phyloP scores from a whole-genome alignment of 129 eudicot species.

The Tagetes patula region DNA sequence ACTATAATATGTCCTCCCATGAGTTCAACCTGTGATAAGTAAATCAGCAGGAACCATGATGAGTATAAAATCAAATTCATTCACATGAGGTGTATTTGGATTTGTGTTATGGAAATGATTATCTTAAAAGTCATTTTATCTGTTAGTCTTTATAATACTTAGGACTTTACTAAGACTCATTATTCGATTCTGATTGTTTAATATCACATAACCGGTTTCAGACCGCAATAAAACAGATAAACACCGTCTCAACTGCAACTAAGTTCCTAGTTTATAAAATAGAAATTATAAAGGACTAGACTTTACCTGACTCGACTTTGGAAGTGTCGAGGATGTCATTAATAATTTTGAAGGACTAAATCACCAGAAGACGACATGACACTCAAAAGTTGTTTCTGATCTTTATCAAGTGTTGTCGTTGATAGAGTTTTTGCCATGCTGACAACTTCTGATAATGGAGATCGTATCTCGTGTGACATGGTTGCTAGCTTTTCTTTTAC shows the following conservation, averaged over 20 bases:
- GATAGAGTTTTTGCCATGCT: conserved; percentile 89
- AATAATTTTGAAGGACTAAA: conserved; percentile 75
- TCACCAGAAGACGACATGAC: conserved; percentile 96
- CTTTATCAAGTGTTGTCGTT: conserved; percentile 73
- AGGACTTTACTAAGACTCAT: background rate
- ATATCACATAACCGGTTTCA: background rate
- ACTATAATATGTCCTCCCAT: conserved; percentile 96
- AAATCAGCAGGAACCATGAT: conserved; percentile 13
- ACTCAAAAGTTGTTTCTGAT: conserved; percentile 65
- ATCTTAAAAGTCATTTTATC: background rate
- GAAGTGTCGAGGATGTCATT: conserved; percentile 96
- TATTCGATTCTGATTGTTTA: background rate
- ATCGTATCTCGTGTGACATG: conserved; percentile 97
- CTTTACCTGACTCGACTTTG: conserved; percentile 89
- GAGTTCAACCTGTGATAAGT: conserved; percentile 64
- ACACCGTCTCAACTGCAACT: conserved; percentile 3
- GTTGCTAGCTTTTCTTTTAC: conserved; percentile 97
- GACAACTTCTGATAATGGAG: conserved; percentile 87
- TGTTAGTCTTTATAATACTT: background rate
- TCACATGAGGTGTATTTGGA: background rate
- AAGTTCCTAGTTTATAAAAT: conserved; percentile 9
- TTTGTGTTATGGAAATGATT: background rate
- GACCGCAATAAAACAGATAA: background rate
- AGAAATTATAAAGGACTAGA: conserved; percentile 18
- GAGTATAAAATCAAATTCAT: background rate